Evolutionary conservation across 202 grass and related monocot species (phyloP), one percentile per base, ranked within the genome.

Genomic region (Setaria viridis): DNA sequence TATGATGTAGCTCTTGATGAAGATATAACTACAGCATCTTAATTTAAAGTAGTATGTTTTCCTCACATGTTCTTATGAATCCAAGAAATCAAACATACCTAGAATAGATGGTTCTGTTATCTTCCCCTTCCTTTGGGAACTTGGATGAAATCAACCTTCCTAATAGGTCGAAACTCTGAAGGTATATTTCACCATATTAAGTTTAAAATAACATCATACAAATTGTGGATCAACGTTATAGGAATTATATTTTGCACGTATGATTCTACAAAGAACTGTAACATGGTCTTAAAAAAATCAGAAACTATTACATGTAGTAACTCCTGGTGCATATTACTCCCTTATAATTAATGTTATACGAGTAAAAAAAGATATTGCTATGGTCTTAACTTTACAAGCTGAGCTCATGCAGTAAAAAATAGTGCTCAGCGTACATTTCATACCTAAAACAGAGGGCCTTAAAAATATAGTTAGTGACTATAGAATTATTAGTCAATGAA

Each of bases 1-100:
- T 45, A 72, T 20, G 34, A 65, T 73, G 76, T 86, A 81, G 56
- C 20, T 55, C 32, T 81, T 55, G 48, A 81, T 81, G 64, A 81
- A 69, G 19, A 69, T n/a, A 30, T 63, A 32, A 53, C 30, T 53
- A 17, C 7, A 53, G 0, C 42, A 47, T 74, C 5, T 34, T 65
- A 21, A 39, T 53, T 74, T 4, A 25, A 74, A 83, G 16, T 64
- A 84, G n/a, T 6, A 25, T 29, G 2, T 19, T 53, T 50, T 54
- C 46, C 51, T 54, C 54, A n/a, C 20, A 5, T 66, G 46, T 55
- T 63, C 25, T 73, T 50, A 41, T 15, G 49, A 68, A 41, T 55
- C 13, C 11, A 55, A 53, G 63, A 68, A 54, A 67, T 54, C 46
- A 67, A 54, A 55, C 25, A 3, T 53, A 66, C 59, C n/a, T 48